Base-by-base conservation (phyloP, 164 flowering plant genomes). In the Taxillus chinensis region DNA sequence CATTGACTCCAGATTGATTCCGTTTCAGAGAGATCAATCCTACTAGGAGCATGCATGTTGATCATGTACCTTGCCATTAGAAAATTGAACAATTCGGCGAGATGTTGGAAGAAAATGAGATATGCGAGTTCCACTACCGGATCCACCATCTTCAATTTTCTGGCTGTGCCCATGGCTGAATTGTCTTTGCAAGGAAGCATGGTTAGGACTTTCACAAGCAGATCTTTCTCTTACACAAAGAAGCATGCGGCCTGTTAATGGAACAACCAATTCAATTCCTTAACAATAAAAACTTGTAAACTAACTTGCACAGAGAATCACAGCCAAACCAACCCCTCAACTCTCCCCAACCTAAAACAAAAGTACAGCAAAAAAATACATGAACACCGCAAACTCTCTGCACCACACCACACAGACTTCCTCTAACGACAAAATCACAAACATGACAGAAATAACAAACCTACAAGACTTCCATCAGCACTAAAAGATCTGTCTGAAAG, bases 71-170 rank as follows among this genome's bases (percentile, higher is more conserved):
- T 85, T 90, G 62, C 96, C 93, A 76, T 92, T 92, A 38, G 98
- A 92, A 71, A 92, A 92, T 66, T 92, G 98, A 57, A 92, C 98
- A 78, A 92, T 92, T 69, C 98, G 78, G 15, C 98, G 87, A 65
- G 98, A 92, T 4, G 98, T 92, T 39, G 96, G 98, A 14, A 92
- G 75, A 69, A 92, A 92, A 77, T 92, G 96, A 57, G 98, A 87
- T 42, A 92, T 71, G 41, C 96, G 84, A 64, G 92, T 85, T 61
- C 86, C 93, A 73, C 78, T 80, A 41, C 80, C 83, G 66, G 90
- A 77, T 59, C 81, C 87, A 64, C 93, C 92, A 55, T 81, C 93
- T 69, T 92, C 96, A 75, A 81, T 52, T 71, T 83, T 90, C 59
- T 83, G 90, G 71, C 77, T 72, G 59, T 82, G 95, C n/a, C 98